Base-by-base conservation (phyloP, 495 filamentous ascomycete genomes). In the Aspergillus egyptiacus region DNA sequence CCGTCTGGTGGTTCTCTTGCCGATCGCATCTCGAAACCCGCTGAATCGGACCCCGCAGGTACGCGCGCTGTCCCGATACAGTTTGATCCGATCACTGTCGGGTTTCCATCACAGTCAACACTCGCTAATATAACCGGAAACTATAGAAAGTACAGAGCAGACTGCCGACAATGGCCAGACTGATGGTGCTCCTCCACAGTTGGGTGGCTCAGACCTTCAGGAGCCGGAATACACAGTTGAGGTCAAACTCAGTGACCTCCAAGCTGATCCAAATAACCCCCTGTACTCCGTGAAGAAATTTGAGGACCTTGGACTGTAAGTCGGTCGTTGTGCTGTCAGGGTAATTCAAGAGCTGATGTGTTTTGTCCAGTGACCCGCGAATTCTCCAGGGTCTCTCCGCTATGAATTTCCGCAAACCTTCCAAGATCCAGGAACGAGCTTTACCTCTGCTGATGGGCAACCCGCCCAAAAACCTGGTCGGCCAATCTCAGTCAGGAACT, bases 401-500 rank as follows among this genome's bases (percentile, higher is more conserved):
- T 39, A 86, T 96, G 84, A 85, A 86, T 68, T 97, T 96, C 75
- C 79, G 80, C 57, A 95, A 94, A 67, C 93, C 93, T 0, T 96
- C 91, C 22, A 97, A 97, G 71, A 90, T 98, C 59, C 93, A 98
- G 68, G 93, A 95, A 65, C 83, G 81, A 45, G 91, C 91, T 2
- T 75, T 98, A 2, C 94, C 93, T 14, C 76, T 98, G 15, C 82
- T 98, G 48, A 76, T 98, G 51, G 60, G 70, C 53, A 78, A 95
- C 56, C 91, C 91, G 13, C 86, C 91, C 0, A 77, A 71, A 33
- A 97, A 97, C 66, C 83, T 97, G 74, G 91, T 99, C 51, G 93
- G 89, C 17, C 94, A 99, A 64, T 96, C 93, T 22, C 94, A 99
- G 68, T 98, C 94, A 4, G 94, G 94, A 51, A 99, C 94, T 11